Evolutionary conservation across 768 basidiomycete genomes (phyloP).

Genomic region (Lactarius akahatsu): DNA sequence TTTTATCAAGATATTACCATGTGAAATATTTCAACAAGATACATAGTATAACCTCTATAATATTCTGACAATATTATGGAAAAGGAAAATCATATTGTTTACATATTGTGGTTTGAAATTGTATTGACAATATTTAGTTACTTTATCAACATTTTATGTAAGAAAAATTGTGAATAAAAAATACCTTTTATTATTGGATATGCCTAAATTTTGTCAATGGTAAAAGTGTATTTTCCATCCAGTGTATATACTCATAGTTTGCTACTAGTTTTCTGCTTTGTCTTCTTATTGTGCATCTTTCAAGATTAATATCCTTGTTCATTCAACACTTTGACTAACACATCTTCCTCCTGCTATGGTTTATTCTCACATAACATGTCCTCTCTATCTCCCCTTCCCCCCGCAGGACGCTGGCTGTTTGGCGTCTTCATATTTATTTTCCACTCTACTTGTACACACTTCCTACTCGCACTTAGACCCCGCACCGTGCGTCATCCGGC

Average conservation of each 20-base stretch:
- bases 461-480: background rate
- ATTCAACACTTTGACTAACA: background rate
- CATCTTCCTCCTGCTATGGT: conserved; percentile 1
- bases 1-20: too few species aligned
- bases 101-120: too few species aligned
- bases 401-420: background rate
- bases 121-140: too few species aligned
- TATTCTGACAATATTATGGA: too few species aligned
- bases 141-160: too few species aligned
- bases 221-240: too few species aligned
- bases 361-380: conserved; percentile 4
- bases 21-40: too few species aligned
- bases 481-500: background rate
- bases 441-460: background rate
- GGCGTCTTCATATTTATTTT: background rate
- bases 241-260: background rate
- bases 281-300: conserved; percentile 3
- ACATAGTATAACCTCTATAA: too few species aligned
- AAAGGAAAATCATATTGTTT: too few species aligned
- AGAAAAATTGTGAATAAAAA: too few species aligned
- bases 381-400: background rate
- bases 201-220: too few species aligned
- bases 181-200: too few species aligned
- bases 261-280: conserved; percentile 5
- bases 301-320: background rate